A percentile compares a stretch with the other conserved stretches of the same genome.
Conservation (phyloP, 2,329 filamentous ascomycete species). For the Fusarium pseudonygamai region DNA sequence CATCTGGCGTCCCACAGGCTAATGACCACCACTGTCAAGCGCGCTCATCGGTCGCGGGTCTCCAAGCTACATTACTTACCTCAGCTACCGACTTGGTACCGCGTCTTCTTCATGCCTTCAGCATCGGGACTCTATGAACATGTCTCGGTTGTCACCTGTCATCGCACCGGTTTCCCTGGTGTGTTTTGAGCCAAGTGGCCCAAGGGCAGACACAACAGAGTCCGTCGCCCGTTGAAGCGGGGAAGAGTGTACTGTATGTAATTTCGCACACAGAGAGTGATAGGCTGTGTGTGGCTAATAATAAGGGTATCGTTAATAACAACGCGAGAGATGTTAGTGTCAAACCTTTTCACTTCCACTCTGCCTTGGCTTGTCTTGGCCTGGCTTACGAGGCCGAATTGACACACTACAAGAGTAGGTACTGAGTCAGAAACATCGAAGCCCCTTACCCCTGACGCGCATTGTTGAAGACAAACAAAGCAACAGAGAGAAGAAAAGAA, state of each 20-base stretch:
- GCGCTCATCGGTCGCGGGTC: slow-evolving; percentile 6
- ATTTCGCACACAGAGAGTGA: slow-evolving; percentile 14
- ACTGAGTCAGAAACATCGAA: slow-evolving; percentile 7
- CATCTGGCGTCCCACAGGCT: neutral
- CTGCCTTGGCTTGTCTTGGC: neutral
- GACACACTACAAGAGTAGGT: neutral
- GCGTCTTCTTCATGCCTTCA: neutral
- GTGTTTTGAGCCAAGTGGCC: neutral
- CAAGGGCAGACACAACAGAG: slow-evolving; percentile 15
- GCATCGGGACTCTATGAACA: slow-evolving; percentile 1
- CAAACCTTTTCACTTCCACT: neutral
- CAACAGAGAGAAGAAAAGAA: neutral
- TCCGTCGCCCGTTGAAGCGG: slow-evolving; percentile 27
- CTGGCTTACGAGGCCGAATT: neutral
- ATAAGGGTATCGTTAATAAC: slow-evolving; percentile 6
- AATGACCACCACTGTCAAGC: neutral
- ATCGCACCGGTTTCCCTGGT: slow-evolving; percentile 7
- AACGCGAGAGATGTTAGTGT: slow-evolving; percentile 3
- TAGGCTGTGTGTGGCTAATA: slow-evolving; percentile 6
- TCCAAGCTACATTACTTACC: slow-evolving; percentile 10
- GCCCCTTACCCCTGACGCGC: slow-evolving; percentile 16
- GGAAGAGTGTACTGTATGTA: slow-evolving; percentile 1
- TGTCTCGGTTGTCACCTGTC: slow-evolving; percentile 31
- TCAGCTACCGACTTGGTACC: neutral
- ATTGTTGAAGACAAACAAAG: slow-evolving; percentile 10